Evolutionary conservation across 148 eudicot genomes (phyloP).

Genomic region (Heliosperma pusillum): DNA sequence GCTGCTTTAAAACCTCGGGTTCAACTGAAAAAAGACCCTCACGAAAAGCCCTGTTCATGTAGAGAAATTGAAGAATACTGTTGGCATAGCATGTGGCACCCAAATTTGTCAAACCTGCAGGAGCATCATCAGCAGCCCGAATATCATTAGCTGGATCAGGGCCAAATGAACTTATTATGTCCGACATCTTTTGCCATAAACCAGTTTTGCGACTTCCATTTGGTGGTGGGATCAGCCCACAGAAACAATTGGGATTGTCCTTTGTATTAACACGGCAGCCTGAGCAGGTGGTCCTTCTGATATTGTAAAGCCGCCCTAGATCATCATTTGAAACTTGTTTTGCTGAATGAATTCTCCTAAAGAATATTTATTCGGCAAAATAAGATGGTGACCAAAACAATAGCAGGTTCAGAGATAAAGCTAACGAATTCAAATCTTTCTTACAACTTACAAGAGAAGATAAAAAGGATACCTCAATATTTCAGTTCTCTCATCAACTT

Average conservation of each 20-base stretch:
- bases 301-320: conserved; percentile 70
- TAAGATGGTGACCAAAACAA: conserved; percentile 2
- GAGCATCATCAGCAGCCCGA: conserved; percentile 54
- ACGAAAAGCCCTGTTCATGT: conserved; percentile 79
- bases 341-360: conserved; percentile 63
- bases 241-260: conserved; percentile 95
- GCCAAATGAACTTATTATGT: conserved; percentile 61
- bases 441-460: not conserved
- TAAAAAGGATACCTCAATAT: conserved; percentile 45
- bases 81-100: conserved; percentile 99
- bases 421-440: not conserved
- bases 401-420: not conserved
- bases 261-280: conserved; percentile 90
- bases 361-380: conserved; percentile 8
- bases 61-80: conserved; percentile 91
- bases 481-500: conserved; percentile 47
- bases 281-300: conserved; percentile 69
- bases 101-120: conserved; percentile 91
- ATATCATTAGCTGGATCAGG: conserved; percentile 72
- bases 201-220: conserved; percentile 88
- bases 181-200: conserved; percentile 89
- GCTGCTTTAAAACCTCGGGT: conserved; percentile 63
- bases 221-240: conserved; percentile 74
- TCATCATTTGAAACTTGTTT: conserved; percentile 64
- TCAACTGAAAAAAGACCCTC: conserved; percentile 84